Percentiles rank a stretch among this genome's conserved stretches.
These are phyloP conservation scores for Gossypium herbaceum DNA, from an alignment of 345 rosid species.

Conservation along the genomic window DNA sequence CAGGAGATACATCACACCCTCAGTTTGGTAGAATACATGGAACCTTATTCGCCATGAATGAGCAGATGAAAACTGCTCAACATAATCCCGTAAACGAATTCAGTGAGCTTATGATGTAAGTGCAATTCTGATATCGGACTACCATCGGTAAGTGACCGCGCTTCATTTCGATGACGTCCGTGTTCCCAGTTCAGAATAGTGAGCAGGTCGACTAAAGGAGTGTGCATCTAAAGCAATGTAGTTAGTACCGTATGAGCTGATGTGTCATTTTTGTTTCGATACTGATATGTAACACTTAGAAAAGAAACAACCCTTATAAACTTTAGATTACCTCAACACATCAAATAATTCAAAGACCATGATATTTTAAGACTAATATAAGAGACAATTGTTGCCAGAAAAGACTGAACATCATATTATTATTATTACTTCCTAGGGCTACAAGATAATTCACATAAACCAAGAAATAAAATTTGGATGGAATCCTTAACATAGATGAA, in stretches of 20 bases:
- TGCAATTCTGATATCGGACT: too few relatives aligned
- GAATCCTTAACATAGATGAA: background rate
- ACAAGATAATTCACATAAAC: background rate
- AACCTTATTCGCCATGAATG: constrained; percentile 33
- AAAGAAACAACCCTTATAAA: background rate
- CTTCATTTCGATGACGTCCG: background rate
- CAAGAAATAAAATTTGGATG: background rate
- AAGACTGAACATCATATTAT: background rate
- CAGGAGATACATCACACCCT: constrained; percentile 32
- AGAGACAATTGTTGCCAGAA: background rate
- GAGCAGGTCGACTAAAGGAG: background rate
- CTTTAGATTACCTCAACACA: background rate
- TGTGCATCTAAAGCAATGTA: background rate
- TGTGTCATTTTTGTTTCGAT: background rate
- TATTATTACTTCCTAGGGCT: background rate
- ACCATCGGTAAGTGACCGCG: background rate
- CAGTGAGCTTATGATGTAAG: background rate
- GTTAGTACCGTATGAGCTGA: background rate
- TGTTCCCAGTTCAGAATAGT: too few relatives aligned
- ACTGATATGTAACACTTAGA: background rate
- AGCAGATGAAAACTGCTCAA: constrained; percentile 30
- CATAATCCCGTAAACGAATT: constrained; percentile 16
- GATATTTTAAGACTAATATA: background rate
- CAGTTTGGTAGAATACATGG: constrained; percentile 34
- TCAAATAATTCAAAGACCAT: background rate